Percentiles rank a stretch among this genome's conserved stretches.
Conservation (phyloP, 495 filamentous ascomycete species). For the Talaromyces proteolyticus region DNA sequence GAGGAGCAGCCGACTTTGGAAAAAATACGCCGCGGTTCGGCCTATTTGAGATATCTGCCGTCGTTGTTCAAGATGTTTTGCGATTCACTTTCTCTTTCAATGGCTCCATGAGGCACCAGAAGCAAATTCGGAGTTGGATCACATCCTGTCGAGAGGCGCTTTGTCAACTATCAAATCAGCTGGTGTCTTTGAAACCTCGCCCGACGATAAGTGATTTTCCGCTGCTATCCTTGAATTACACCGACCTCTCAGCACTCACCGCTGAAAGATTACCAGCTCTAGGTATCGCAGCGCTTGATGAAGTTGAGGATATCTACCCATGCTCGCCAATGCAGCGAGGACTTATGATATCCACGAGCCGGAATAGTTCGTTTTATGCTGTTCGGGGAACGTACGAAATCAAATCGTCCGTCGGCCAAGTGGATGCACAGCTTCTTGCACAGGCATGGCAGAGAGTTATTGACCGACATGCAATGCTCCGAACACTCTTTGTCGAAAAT, state of each 20-base stretch:
- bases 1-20: slow-evolving; percentile 53
- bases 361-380: slow-evolving; percentile 53
- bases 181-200: slow-evolving; percentile 42
- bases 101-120: slow-evolving; percentile 51
- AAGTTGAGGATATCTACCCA: slow-evolving; percentile 60
- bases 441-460: slow-evolving; percentile 44
- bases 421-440: slow-evolving; percentile 31
- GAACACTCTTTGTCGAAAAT: slow-evolving; percentile 47
- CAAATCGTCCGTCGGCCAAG: slow-evolving; percentile 16
- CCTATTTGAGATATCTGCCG: slow-evolving; percentile 59
- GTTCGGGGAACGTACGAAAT: slow-evolving; percentile 59
- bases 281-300: slow-evolving; percentile 32
- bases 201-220: slow-evolving; percentile 58
- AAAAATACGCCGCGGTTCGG: slow-evolving; percentile 52
- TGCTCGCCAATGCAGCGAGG: slow-evolving; percentile 65
- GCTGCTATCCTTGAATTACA: slow-evolving; percentile 54
- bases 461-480: slow-evolving; percentile 42
- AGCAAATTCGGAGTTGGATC: slow-evolving; percentile 54
- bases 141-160: slow-evolving; percentile 51
- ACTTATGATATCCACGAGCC: slow-evolving; percentile 54
- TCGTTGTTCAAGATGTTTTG: slow-evolving; percentile 52
- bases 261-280: slow-evolving; percentile 37
- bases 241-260: slow-evolving; percentile 45
- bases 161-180: slow-evolving; percentile 37
- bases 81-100: slow-evolving; percentile 63